These are phyloP conservation scores for Lachancea sp. DNA, from an alignment of 805 yeast species.

Conservation along the genomic window DNA sequence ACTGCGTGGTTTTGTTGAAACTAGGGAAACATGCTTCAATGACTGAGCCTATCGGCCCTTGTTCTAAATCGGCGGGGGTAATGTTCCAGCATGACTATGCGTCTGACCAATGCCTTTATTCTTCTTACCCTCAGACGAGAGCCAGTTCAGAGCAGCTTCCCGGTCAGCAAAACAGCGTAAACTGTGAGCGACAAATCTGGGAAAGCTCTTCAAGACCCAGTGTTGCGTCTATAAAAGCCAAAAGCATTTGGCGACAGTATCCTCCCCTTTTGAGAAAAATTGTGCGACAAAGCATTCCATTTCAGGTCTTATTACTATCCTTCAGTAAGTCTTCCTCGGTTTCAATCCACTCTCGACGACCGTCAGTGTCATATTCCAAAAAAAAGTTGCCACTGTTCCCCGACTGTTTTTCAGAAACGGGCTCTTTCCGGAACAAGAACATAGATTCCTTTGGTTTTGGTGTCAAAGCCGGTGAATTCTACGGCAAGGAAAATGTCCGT, in stretches of 20 bases:
- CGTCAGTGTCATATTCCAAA: neutral
- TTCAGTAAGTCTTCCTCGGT: neutral
- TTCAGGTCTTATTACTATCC: neutral
- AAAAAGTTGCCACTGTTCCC: neutral
- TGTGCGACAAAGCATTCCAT: conserved; percentile 1
- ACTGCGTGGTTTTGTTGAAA: neutral
- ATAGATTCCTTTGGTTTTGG: neutral
- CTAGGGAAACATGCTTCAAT: neutral
- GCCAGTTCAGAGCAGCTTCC: too few relatives aligned
- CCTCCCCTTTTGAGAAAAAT: conserved; percentile 1
- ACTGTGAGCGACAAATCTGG: neutral
- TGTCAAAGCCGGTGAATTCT: neutral
- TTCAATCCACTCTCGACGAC: neutral
- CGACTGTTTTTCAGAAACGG: neutral
- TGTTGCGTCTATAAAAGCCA: neutral
- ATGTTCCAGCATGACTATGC: too few relatives aligned
- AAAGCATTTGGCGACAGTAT: conserved; percentile 2
- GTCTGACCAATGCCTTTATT: neutral
- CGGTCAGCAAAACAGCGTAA: neutral
- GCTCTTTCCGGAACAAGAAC: neutral
- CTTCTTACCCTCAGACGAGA: too few relatives aligned
- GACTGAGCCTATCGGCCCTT: too few relatives aligned
- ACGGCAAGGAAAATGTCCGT: neutral
- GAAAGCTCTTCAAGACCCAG: neutral
- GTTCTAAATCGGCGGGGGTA: too few relatives aligned